These are phyloP conservation scores for Nannochloropsis gaditana DNA, from an alignment of 108 stramenopile species.

Conservation along the genomic window DNA sequence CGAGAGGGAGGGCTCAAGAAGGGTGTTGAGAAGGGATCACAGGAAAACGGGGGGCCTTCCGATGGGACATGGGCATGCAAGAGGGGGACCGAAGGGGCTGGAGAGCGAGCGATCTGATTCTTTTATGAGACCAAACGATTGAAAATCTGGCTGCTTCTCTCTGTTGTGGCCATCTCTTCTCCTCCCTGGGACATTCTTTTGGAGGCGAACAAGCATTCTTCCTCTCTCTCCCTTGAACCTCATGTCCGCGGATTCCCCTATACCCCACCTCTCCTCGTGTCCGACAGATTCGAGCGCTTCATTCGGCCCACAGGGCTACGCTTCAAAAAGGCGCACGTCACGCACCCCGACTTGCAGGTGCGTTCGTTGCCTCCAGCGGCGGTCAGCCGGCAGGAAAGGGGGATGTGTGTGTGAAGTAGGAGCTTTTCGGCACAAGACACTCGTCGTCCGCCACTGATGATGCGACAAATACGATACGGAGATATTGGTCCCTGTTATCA, in stretches of 20 bases:
- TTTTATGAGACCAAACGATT: too few species aligned
- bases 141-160: not conserved
- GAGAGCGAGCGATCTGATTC: not conserved
- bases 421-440: too few species aligned
- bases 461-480: too few species aligned
- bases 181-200: too few species aligned
- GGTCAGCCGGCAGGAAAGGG: too few species aligned
- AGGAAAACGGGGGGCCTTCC: not conserved
- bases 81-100: not conserved
- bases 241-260: not conserved
- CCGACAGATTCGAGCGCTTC: constrained; percentile 71
- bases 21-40: not conserved
- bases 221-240: not conserved
- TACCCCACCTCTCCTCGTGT: not conserved
- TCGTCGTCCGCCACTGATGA: too few species aligned
- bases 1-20: not conserved
- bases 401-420: too few species aligned
- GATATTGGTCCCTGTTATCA: too few species aligned
- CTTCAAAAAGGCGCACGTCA: constrained; percentile 98
- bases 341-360: constrained; percentile 86
- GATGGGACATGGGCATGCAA: not conserved
- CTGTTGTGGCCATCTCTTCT: not conserved
- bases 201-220: too few species aligned
- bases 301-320: constrained; percentile 94
- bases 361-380: not conserved